phyloP scores from a whole-genome alignment of 2,329 filamentous ascomycete species.

The Trichoderma simmonsii region DNA sequence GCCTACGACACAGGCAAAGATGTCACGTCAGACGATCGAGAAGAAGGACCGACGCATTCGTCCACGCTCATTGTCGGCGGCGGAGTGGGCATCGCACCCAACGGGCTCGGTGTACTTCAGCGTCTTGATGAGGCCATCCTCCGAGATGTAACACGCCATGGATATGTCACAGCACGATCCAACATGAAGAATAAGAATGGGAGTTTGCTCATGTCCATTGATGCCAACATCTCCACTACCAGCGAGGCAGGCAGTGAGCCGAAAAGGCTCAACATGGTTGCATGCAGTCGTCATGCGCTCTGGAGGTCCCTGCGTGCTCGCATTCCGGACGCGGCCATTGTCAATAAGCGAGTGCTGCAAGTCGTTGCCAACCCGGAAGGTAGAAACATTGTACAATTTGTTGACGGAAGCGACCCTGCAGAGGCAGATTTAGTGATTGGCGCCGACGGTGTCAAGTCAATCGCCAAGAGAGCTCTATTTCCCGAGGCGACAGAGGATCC shows the following conservation, averaged over 20 bases:
- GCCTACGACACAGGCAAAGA: conserved; percentile 24
- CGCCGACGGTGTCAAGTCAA: conserved; percentile 26
- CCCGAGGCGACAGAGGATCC: conserved; percentile 22
- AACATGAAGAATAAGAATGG: conserved; percentile 27
- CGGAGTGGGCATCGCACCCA: conserved; percentile 26
- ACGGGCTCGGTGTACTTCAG: conserved; percentile 26
- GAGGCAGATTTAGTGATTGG: conserved; percentile 28
- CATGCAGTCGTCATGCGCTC: conserved; percentile 25
- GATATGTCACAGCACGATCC: conserved; percentile 24
- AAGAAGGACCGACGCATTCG: conserved; percentile 24
- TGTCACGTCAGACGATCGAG: conserved; percentile 20
- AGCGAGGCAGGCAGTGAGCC: background rate
- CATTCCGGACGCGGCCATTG: conserved; percentile 23
- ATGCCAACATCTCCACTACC: conserved; percentile 13
- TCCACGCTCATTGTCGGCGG: conserved; percentile 27
- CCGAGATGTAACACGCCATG: conserved; percentile 23
- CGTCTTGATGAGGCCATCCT: conserved; percentile 26
- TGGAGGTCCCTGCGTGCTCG: conserved; percentile 25
- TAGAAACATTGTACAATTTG: conserved; percentile 24
- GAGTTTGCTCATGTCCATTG: conserved; percentile 22
- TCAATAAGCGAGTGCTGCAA: conserved; percentile 23
- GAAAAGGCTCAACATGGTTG: conserved; percentile 23
- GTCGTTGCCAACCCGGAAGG: conserved; percentile 22
- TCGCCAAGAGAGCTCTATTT: conserved; percentile 24
- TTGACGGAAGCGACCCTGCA: conserved; percentile 22